phyloP scores from a whole-genome alignment of 192 early-diverging fungal species.

The Coemansia sp. region DNA sequence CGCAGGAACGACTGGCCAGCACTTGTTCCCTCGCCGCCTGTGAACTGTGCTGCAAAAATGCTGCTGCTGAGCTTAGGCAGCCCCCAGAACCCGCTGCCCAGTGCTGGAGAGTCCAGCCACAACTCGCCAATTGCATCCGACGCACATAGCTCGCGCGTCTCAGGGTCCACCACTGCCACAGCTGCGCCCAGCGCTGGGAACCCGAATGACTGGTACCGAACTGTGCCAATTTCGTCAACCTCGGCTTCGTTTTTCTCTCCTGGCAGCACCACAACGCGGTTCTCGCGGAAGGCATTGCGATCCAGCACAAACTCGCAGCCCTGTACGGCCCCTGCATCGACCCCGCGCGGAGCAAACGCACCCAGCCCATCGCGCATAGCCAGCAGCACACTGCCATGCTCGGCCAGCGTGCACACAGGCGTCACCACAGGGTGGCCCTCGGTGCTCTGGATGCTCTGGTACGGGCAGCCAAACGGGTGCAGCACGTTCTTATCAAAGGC shows the following conservation, averaged over 20 bases:
- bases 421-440: conserved; percentile 58
- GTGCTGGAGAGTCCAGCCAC: conserved; percentile 75
- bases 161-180: conserved; percentile 78
- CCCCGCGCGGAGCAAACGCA: too few species aligned
- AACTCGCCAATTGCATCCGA: conserved; percentile 79
- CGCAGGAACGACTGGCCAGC: conserved; percentile 60
- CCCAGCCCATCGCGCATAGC: conserved; percentile 65
- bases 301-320: conserved; percentile 66
- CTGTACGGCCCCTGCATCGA: neutral
- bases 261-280: conserved; percentile 61
- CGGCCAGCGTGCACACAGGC: conserved; percentile 66
- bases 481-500: conserved; percentile 50
- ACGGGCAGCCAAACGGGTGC: conserved; percentile 53
- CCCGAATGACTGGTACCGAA: conserved; percentile 49
- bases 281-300: conserved; percentile 61
- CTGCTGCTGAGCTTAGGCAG: conserved; percentile 71
- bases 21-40: conserved; percentile 28
- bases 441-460: conserved; percentile 35
- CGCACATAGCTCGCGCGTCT: conserved; percentile 71
- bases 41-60: conserved; percentile 67
- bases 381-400: conserved; percentile 75
- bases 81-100: conserved; percentile 77
- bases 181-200: conserved; percentile 53
- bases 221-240: conserved; percentile 33
- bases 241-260: conserved; percentile 25